Conservation (phyloP, 805 yeast genomes). For the Ogataea nitratoaversa region DNA sequence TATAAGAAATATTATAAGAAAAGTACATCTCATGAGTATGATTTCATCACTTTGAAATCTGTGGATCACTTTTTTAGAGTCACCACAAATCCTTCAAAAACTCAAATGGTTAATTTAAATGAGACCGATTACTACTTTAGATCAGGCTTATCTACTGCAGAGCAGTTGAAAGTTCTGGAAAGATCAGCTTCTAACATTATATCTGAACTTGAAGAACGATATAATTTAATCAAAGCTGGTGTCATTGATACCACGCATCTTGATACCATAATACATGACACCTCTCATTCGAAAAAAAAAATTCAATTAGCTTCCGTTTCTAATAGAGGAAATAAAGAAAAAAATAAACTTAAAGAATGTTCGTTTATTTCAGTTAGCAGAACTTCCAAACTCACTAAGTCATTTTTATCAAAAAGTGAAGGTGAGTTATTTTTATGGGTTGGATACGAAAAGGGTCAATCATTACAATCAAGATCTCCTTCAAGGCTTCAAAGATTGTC, state of each 20-base stretch:
- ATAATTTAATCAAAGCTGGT: constrained; percentile 7
- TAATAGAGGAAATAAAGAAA: too few relatives aligned
- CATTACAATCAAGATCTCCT: constrained; percentile 4
- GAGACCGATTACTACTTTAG: constrained; percentile 5
- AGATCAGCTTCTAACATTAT: constrained; percentile 1
- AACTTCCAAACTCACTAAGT: neutral
- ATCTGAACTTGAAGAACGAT: constrained; percentile 7
- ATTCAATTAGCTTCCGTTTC: too few relatives aligned
- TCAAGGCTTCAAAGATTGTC: neutral
- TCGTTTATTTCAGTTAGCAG: neutral
- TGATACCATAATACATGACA: neutral
- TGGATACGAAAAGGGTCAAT: constrained; percentile 1
- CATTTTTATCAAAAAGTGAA: constrained; percentile 2
- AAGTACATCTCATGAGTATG: constrained; percentile 7
- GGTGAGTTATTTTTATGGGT: constrained; percentile 1
- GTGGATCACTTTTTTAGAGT: constrained; percentile 18
- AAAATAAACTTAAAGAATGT: too few relatives aligned
- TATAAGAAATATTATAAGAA: constrained; percentile 7
- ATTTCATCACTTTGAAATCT: constrained; percentile 19
- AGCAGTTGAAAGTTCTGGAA: constrained; percentile 11
- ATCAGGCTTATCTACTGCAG: constrained; percentile 7
- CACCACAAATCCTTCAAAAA: constrained; percentile 3
- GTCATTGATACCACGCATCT: constrained; percentile 7
- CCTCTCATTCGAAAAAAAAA: neutral
- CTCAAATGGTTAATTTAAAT: too few relatives aligned